phyloP scores from a whole-genome alignment of 1,139 yeast genomes.

The Dujonia santamariae region DNA sequence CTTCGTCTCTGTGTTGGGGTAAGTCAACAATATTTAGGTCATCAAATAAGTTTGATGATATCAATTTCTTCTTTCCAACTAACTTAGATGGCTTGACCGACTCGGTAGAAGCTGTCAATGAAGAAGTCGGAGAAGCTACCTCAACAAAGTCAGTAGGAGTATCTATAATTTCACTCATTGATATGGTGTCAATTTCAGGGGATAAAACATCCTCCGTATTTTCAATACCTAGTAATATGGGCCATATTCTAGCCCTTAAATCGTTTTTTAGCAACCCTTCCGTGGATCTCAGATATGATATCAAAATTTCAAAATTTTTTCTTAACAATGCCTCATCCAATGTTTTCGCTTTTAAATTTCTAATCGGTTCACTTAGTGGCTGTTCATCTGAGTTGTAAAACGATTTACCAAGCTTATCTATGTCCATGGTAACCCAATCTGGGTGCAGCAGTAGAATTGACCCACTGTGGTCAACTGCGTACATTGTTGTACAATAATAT shows the following conservation, averaged over 20 bases:
- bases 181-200: constrained; percentile 3
- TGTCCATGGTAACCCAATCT: constrained; percentile 52
- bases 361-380: constrained; percentile 41
- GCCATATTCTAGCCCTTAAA: constrained; percentile 48
- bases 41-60: constrained; percentile 12
- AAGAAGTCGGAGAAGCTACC: not conserved
- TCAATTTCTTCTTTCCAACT: not conserved
- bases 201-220: constrained; percentile 1
- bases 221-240: constrained; percentile 30
- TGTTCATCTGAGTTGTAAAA: constrained; percentile 39
- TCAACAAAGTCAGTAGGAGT: too few relatives aligned
- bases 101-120: not conserved
- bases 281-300: constrained; percentile 38
- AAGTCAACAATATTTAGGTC: constrained; percentile 27
- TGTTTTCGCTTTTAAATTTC: constrained; percentile 36
- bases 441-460: constrained; percentile 19
- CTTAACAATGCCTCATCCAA: constrained; percentile 35
- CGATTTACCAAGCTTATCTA: constrained; percentile 46
- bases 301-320: constrained; percentile 25
- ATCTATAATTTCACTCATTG: not conserved
- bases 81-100: too few relatives aligned
- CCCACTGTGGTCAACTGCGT: constrained; percentile 3
- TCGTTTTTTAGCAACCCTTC: constrained; percentile 47
- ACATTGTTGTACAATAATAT: not conserved
- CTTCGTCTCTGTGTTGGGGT: constrained; percentile 64